phyloP scores from a whole-genome alignment of 192 early-diverging fungal species.

The Geranomyces variabilis region DNA sequence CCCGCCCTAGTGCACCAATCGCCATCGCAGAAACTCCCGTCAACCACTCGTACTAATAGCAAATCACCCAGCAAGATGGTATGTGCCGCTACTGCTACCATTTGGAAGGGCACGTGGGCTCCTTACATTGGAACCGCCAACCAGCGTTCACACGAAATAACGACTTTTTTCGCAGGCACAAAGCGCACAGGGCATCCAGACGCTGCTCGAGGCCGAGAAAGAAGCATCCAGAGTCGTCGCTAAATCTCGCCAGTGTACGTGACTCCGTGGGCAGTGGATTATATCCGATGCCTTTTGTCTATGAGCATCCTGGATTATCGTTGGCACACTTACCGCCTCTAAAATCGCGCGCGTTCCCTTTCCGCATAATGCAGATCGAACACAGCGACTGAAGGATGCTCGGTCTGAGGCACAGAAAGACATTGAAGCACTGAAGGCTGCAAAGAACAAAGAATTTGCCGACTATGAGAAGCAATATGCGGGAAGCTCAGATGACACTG shows the following conservation, averaged over 20 bases:
- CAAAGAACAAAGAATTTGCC: conserved; percentile 82
- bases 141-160: too few relatives aligned
- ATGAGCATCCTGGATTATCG: too few relatives aligned
- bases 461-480: conserved; percentile 72
- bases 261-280: neutral
- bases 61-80: too few relatives aligned
- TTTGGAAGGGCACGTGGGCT: too few relatives aligned
- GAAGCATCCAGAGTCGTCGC: conserved; percentile 92
- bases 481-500: conserved; percentile 68
- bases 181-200: conserved; percentile 90
- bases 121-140: too few relatives aligned
- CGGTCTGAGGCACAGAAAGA: conserved; percentile 91
- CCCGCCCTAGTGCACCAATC: too few relatives aligned
- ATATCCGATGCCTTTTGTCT: neutral
- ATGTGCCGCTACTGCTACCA: too few relatives aligned
- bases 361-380: conserved; percentile 66
- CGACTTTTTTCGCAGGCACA: conserved; percentile 29
- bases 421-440: conserved; percentile 81
- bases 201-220: conserved; percentile 96
- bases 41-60: too few relatives aligned
- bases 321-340: too few relatives aligned
- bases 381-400: conserved; percentile 93
- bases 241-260: conserved; percentile 85
- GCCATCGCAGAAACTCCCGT: too few relatives aligned
- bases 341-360: too few relatives aligned